phyloP scores from a whole-genome alignment of 116 monocot genomes.

The Phalaenopsis hybrid region DNA sequence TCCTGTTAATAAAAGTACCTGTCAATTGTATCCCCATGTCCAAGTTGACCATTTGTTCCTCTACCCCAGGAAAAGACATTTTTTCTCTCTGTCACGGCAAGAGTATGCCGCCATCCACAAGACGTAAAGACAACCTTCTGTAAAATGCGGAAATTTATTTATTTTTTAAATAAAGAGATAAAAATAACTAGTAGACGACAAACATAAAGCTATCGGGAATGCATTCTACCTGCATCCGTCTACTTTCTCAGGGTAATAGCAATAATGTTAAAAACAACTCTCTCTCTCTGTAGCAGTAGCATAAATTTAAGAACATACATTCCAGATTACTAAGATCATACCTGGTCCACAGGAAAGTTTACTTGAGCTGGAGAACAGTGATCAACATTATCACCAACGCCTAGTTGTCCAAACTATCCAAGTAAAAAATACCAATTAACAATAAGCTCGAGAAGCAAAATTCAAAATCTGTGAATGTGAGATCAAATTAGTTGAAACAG shows the following conservation, averaged over 20 bases:
- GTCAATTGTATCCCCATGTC: conserved; percentile 80
- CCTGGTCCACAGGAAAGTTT: conserved; percentile 74
- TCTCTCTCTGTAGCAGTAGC: not conserved
- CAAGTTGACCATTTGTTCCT: conserved; percentile 92
- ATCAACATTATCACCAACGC: conserved; percentile 72
- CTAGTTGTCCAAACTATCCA: conserved; percentile 76
- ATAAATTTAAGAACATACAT: not conserved
- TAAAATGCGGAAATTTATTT: not conserved
- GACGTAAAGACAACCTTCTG: conserved; percentile 75
- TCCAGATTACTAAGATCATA: conserved; percentile 5
- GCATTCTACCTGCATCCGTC: not conserved
- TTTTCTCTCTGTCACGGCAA: conserved; percentile 74
- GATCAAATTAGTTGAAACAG: not conserved
- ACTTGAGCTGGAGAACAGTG: conserved; percentile 74
- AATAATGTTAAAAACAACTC: not conserved
- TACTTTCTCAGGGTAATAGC: not conserved
- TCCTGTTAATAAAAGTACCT: conserved; percentile 32
- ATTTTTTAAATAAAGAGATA: not conserved
- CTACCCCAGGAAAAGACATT: conserved; percentile 83
- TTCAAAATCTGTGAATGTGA: not conserved
- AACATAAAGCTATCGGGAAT: not conserved
- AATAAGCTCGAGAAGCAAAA: not conserved
- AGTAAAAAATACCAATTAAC: not conserved
- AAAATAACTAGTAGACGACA: not conserved
- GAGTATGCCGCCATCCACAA: conserved; percentile 95